Percentiles rank a stretch among this genome's conserved stretches.
phyloP scores from a whole-genome alignment of 2,329 filamentous ascomycete species.

The Didymella pinodella region DNA sequence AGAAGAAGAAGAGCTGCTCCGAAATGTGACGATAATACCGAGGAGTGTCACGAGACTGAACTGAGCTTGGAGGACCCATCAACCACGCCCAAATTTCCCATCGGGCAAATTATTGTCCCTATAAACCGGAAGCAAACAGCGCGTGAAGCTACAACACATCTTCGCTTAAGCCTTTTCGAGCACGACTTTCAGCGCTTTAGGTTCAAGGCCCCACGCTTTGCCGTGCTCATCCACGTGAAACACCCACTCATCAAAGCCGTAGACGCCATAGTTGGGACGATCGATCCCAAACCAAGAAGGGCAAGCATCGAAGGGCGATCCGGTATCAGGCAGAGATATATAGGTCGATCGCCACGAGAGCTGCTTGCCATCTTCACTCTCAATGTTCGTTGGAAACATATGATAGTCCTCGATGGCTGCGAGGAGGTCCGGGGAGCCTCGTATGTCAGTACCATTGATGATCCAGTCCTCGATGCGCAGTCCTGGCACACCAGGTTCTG shows the following conservation, averaged over 20 bases:
- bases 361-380: constrained; percentile 10
- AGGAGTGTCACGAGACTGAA: background rate
- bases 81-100: background rate
- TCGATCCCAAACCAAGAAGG: constrained; percentile 22
- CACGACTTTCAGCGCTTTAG: constrained; percentile 15
- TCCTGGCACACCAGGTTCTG: constrained; percentile 32
- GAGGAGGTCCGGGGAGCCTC: background rate
- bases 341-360: constrained; percentile 19
- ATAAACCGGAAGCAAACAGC: background rate
- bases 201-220: constrained; percentile 16
- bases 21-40: too few species aligned
- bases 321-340: constrained; percentile 4
- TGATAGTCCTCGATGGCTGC: constrained; percentile 8
- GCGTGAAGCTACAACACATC: background rate
- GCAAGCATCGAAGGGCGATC: constrained; percentile 23
- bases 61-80: background rate
- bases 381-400: constrained; percentile 23
- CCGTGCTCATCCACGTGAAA: constrained; percentile 18
- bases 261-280: constrained; percentile 19
- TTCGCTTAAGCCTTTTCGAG: constrained; percentile 6
- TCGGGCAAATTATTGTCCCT: too few species aligned
- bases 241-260: constrained; percentile 20
- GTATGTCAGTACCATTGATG: constrained; percentile 45
- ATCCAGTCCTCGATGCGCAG: constrained; percentile 43
- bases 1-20: too few species aligned